These are phyloP conservation scores for Fusarium torulosum DNA, from an alignment of 2,329 filamentous ascomycete species.

Conservation along the genomic window DNA sequence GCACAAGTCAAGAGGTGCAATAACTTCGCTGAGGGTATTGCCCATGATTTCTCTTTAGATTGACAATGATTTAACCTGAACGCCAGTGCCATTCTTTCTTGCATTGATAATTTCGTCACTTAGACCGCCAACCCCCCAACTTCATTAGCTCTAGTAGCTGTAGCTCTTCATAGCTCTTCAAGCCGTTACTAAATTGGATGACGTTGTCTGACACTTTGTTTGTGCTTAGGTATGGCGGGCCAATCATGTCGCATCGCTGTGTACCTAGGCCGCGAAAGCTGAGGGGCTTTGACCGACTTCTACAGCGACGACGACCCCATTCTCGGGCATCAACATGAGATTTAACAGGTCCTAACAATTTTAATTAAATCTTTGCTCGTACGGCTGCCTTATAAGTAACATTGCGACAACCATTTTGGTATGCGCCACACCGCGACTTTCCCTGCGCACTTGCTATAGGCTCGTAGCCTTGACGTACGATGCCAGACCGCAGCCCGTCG, in stretches of 20 bases:
- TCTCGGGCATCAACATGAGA: conserved; percentile 33
- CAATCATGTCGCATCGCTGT: conserved; percentile 40
- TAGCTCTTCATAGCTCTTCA: background rate
- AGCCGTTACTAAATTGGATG: conserved; percentile 20
- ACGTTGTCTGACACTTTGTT: conserved; percentile 39
- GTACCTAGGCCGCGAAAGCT: conserved; percentile 34
- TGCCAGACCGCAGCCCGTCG: conserved; percentile 42
- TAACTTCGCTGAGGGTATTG: no score
- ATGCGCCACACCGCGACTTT: conserved; percentile 32
- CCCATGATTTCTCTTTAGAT: background rate
- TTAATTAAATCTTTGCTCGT: conserved; percentile 7
- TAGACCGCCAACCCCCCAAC: no score
- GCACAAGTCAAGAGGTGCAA: no score
- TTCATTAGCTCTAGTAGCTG: no score
- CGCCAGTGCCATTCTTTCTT: background rate
- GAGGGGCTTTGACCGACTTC: conserved; percentile 43
- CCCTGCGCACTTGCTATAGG: conserved; percentile 24
- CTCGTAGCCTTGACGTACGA: conserved; percentile 32
- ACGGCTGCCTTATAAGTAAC: background rate
- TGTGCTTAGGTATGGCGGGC: conserved; percentile 23
- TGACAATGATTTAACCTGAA: background rate
- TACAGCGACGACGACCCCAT: conserved; percentile 22
- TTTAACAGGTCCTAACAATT: conserved; percentile 5
- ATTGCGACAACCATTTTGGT: conserved; percentile 33
- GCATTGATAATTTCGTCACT: no score